Evolutionary conservation across 345 rosid genomes (phyloP), one percentile per base, ranked within the genome.

Genomic region (Combretum micranthum): DNA sequence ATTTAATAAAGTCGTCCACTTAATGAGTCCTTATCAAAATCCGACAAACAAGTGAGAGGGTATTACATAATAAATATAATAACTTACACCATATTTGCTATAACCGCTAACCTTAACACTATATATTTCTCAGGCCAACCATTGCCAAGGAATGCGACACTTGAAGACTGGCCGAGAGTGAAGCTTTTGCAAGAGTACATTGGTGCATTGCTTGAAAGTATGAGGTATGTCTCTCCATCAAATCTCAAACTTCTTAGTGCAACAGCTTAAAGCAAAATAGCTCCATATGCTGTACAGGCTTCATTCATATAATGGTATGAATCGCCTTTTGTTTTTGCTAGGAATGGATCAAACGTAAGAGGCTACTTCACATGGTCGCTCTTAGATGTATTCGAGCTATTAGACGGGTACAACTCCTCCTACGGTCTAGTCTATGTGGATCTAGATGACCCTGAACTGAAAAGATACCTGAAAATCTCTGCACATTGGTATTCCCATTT

Each of bases 301-400:
- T 53, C 23, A 32, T 8, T 61, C 17, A 5, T 20, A 19, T 5
- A 4, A 43, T 20, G 50, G 25, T 47, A 53, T 26, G 19, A 49
- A 18, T 49, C 21, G 9, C 21, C 23, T 42, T 15, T 42, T 44
- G 19, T 39, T 15, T 49, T 14, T 53, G 32, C 3, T n/a, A 81
- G 86, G 79, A 66, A 75, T 50, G 83, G 83, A 56, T 73, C 81
- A 7, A 25, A 78, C 42, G 52, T 59, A 5, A 63, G 72, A 65
- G 87, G 83, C 10, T 82, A 82, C 59, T 82, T 78, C 52, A 65
- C 69, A 7, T 78, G 87, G 82, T 82, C 83, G 3, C 72, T 82
- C 4, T 1, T 78, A 56, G 87, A 78, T 52, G 13, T 65, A 17
- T 57, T 69, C 18, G 80, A 82, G 64, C n/a, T 79, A 59, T 16